A percentile compares a stretch with the other conserved stretches of the same genome.
These are phyloP conservation scores for Fistulinella prunicolor DNA, from an alignment of 768 basidiomycete genomes.

Conservation along the genomic window DNA sequence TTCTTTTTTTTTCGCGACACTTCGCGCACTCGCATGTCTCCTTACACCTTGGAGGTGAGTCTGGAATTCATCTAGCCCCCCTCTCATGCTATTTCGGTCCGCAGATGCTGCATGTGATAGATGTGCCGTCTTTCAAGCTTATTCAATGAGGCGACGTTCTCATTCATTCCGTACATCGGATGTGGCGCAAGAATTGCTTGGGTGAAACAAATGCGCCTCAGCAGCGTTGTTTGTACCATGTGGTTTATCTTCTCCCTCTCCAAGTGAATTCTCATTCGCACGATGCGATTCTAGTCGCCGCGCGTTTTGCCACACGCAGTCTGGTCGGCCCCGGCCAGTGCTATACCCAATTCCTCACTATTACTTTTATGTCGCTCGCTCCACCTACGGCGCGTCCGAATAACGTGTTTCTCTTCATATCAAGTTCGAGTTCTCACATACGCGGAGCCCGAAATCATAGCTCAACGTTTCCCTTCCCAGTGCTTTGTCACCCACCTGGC, in stretches of 20 bases:
- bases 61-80: too few relatives aligned
- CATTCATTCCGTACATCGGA: slow-evolving; percentile 1
- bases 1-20: neutral
- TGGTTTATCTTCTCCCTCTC: neutral
- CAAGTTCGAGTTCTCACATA: slow-evolving; percentile 6
- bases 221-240: neutral
- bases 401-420: slow-evolving; percentile 2
- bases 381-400: slow-evolving; percentile 1
- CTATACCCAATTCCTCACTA: slow-evolving; percentile 8
- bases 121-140: neutral
- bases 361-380: neutral
- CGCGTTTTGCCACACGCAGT: slow-evolving; percentile 8
- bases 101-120: neutral
- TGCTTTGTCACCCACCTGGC: slow-evolving; percentile 2
- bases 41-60: too few relatives aligned
- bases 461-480: slow-evolving; percentile 6
- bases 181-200: slow-evolving; percentile 12
- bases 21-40: too few relatives aligned
- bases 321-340: slow-evolving; percentile 9
- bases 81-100: neutral
- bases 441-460: neutral
- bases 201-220: neutral
- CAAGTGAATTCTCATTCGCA: slow-evolving; percentile 1
- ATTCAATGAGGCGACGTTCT: neutral
- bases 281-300: neutral